phyloP scores from a whole-genome alignment of 768 basidiomycete species.

The Termitomyces titanicus region DNA sequence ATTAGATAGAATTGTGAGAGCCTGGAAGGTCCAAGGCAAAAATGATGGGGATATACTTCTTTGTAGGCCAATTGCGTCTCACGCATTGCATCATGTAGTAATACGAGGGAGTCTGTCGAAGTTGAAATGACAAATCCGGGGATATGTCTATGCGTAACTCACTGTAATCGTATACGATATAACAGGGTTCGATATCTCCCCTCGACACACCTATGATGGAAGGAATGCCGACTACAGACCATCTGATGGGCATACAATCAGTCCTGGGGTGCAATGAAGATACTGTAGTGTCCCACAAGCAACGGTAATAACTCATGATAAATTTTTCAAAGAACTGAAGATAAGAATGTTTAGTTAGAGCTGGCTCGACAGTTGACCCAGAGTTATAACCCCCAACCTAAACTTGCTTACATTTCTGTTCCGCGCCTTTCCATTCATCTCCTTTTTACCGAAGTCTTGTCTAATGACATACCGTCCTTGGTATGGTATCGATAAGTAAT shows the following conservation, averaged over 20 bases:
- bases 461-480: slow-evolving; percentile 6
- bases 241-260: slow-evolving; percentile 1
- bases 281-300: not conserved
- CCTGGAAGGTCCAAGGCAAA: not conserved
- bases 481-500: slow-evolving; percentile 5
- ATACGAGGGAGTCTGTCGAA: slow-evolving; percentile 1
- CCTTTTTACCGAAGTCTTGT: slow-evolving; percentile 6
- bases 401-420: slow-evolving; percentile 6
- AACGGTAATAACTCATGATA: slow-evolving; percentile 10
- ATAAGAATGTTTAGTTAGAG: not conserved
- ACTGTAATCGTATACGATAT: slow-evolving; percentile 7
- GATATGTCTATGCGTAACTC: not conserved
- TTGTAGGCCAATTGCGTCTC: slow-evolving; percentile 2
- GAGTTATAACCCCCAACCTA: not conserved
- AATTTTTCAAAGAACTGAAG: slow-evolving; percentile 8
- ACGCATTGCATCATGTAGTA: slow-evolving; percentile 5
- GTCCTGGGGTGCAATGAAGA: not conserved
- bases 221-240: slow-evolving; percentile 7
- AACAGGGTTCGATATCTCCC: slow-evolving; percentile 9
- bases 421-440: slow-evolving; percentile 3
- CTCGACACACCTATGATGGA: slow-evolving; percentile 8
- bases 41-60: not conserved
- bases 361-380: not conserved
- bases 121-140: not conserved
- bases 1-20: not conserved